phyloP scores from a whole-genome alignment of 2,329 filamentous ascomycete genomes.

The Hypoxylon sp. region DNA sequence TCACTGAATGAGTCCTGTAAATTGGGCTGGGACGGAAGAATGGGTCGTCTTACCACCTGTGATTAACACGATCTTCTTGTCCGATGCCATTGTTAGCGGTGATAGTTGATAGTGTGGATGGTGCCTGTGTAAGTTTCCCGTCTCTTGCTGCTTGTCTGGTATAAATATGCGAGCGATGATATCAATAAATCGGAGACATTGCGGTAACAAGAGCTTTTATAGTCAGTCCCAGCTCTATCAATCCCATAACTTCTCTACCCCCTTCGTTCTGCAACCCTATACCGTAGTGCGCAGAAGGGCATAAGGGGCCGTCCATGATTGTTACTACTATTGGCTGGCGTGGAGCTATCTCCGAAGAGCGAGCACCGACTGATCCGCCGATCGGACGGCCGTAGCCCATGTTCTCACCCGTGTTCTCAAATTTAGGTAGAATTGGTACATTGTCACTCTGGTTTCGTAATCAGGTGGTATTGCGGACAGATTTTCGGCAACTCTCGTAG shows the following conservation, averaged over 20 bases:
- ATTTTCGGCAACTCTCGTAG: too few relatives aligned
- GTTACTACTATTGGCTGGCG: neutral
- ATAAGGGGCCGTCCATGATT: neutral
- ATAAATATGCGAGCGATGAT: neutral
- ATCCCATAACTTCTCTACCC: neutral
- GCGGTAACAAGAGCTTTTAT: neutral
- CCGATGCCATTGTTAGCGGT: constrained; percentile 30
- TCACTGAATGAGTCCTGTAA: too few relatives aligned
- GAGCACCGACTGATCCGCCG: neutral
- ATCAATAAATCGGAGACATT: neutral
- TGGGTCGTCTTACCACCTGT: constrained; percentile 29
- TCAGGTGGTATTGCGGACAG: too few relatives aligned
- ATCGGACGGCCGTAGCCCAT: neutral
- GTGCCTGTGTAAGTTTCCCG: neutral
- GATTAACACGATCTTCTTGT: constrained; percentile 36
- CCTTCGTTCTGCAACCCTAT: neutral
- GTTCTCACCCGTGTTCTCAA: too few relatives aligned
- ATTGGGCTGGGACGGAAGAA: too few relatives aligned
- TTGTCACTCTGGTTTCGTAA: too few relatives aligned
- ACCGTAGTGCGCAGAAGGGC: too few relatives aligned
- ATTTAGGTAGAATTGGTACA: too few relatives aligned
- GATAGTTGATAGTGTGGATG: neutral
- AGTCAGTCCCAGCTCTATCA: neutral
- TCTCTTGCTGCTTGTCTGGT: neutral
- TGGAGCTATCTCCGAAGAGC: constrained; percentile 4